Evolutionary conservation across 2,329 filamentous ascomycete species (phyloP).

Genomic region (Pseudocercospora cruenta): DNA sequence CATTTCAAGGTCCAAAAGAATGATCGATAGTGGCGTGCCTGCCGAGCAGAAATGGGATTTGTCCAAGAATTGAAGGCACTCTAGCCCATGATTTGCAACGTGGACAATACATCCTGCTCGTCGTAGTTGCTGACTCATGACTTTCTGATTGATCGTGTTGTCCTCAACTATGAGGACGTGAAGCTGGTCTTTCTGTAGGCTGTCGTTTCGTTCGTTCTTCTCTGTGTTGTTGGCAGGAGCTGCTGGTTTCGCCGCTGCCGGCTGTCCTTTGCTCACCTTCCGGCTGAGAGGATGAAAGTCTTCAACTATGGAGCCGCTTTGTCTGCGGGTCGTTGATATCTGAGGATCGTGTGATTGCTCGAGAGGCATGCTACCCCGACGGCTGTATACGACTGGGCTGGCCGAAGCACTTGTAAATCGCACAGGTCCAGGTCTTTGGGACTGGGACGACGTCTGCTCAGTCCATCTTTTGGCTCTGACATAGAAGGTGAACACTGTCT

Average conservation of each 20-base stretch:
- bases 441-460: conserved; percentile 8
- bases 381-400: conserved; percentile 31
- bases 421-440: conserved; percentile 1
- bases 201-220: not conserved
- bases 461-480: conserved; percentile 41
- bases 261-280: conserved; percentile 2
- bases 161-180: conserved; percentile 40
- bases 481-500: conserved; percentile 53
- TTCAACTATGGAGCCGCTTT: conserved; percentile 16
- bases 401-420: conserved; percentile 31
- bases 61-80: conserved; percentile 37
- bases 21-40: conserved; percentile 31
- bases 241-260: not conserved
- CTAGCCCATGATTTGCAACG: conserved; percentile 39
- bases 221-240: not conserved
- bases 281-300: conserved; percentile 19
- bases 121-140: conserved; percentile 36
- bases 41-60: conserved; percentile 30
- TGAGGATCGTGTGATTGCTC: conserved; percentile 15
- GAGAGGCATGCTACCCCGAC: conserved; percentile 30
- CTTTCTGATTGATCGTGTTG: conserved; percentile 41
- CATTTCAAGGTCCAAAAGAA: conserved; percentile 42
- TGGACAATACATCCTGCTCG: conserved; percentile 35
- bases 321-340: conserved; percentile 4
- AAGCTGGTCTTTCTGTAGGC: conserved; percentile 23